These are phyloP conservation scores for Coemansia sp. DNA, from an alignment of 192 early-diverging fungal genomes.

Conservation along the genomic window DNA sequence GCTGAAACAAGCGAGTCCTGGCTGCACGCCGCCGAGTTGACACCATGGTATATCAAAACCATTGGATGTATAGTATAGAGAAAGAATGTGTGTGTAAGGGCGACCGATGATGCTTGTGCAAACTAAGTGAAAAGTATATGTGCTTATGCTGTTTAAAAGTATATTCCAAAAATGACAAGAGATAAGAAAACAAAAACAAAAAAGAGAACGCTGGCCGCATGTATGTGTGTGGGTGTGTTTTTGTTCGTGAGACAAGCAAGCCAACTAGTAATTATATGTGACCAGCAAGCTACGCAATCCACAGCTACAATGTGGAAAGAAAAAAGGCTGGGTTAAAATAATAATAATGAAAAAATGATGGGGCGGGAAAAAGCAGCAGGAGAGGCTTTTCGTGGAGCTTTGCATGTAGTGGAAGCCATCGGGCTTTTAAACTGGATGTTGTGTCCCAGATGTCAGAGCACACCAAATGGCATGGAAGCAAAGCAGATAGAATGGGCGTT, in stretches of 20 bases:
- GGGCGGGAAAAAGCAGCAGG: neutral
- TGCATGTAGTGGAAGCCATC: neutral
- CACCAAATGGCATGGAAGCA: neutral
- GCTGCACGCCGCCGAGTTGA: conserved; percentile 22
- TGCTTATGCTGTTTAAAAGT: neutral
- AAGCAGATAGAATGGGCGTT: too few species aligned
- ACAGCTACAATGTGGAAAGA: neutral
- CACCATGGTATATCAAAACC: neutral
- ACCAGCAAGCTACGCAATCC: too few species aligned
- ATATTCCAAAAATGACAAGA: neutral
- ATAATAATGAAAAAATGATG: neutral
- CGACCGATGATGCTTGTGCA: neutral
- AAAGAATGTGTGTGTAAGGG: neutral
- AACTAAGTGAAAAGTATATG: neutral
- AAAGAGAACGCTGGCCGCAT: neutral
- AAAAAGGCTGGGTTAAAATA: neutral
- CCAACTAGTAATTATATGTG: too few species aligned
- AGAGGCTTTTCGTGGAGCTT: neutral
- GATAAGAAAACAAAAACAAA: conserved; percentile 11
- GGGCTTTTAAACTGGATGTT: neutral
- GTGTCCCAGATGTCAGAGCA: neutral
- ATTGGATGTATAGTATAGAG: neutral
- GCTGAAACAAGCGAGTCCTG: conserved; percentile 29
- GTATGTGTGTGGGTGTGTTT: too few species aligned
- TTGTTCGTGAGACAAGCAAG: too few species aligned